phyloP scores from a whole-genome alignment of 352 stramenopile genomes.

The Globisporangium uncinulatum region DNA sequence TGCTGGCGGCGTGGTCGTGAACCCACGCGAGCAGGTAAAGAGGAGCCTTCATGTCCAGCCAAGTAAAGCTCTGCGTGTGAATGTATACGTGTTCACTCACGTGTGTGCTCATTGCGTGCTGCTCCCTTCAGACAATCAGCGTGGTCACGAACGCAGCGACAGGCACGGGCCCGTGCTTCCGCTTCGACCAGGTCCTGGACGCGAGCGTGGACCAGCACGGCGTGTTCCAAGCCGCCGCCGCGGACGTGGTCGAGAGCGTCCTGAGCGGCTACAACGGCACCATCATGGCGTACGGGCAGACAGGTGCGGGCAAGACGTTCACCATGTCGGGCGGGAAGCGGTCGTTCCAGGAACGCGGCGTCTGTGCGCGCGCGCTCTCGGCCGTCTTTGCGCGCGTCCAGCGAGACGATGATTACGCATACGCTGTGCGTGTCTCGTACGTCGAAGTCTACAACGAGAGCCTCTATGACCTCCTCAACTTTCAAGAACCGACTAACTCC shows the following conservation, averaged over 20 bases:
- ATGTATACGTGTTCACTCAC: not conserved
- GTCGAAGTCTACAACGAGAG: conserved; percentile 91
- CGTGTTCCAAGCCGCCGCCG: conserved; percentile 35
- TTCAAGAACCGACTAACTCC: conserved; percentile 13
- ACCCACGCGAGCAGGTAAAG: conserved; percentile 39
- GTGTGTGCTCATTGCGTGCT: conserved; percentile 1
- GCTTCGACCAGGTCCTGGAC: conserved; percentile 58
- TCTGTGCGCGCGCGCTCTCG: conserved; percentile 54
- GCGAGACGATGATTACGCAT: conserved; percentile 39
- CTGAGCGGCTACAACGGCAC: conserved; percentile 72
- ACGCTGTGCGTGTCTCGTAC: conserved; percentile 63
- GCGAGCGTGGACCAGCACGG: conserved; percentile 36
- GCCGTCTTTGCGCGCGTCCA: conserved; percentile 47
- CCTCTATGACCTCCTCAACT: conserved; percentile 78
- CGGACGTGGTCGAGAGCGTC: conserved; percentile 55
- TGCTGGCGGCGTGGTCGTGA: conserved; percentile 29
- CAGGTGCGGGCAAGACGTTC: conserved; percentile 68
- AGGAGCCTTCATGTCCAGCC: too few relatives aligned
- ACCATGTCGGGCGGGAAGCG: conserved; percentile 61
- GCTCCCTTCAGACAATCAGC: conserved; percentile 40
- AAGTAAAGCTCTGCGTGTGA: not conserved
- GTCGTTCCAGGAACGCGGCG: conserved; percentile 53
- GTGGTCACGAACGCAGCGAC: conserved; percentile 48
- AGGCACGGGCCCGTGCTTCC: conserved; percentile 50
- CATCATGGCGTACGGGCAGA: conserved; percentile 73